A percentile compares a stretch with the other conserved stretches of the same genome.
phyloP scores from a whole-genome alignment of 2,329 filamentous ascomycete genomes.

The Pseudopithomyces chartarum region DNA sequence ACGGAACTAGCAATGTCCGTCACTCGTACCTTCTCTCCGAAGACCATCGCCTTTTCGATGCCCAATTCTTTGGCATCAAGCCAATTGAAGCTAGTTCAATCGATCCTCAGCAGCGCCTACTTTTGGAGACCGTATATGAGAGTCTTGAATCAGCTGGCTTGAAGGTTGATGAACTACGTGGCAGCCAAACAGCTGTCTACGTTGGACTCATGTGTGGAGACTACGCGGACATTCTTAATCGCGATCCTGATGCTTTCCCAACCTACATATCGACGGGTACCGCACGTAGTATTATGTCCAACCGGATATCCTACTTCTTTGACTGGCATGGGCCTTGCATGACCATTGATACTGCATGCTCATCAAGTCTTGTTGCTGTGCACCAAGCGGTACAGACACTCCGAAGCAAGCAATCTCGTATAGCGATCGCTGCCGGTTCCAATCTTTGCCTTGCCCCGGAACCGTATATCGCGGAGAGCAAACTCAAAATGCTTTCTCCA shows the following conservation, averaged over 20 bases:
- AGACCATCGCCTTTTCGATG: neutral
- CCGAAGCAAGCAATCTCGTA: constrained; percentile 7
- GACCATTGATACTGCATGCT: constrained; percentile 47
- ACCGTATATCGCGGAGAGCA: constrained; percentile 18
- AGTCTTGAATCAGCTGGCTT: constrained; percentile 42
- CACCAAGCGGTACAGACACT: constrained; percentile 20
- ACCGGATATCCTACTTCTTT: constrained; percentile 43
- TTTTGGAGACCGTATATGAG: constrained; percentile 34
- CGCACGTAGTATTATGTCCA: constrained; percentile 31
- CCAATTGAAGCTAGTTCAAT: neutral
- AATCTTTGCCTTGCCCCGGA: constrained; percentile 27
- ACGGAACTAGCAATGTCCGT: neutral
- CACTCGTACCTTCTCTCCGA: neutral
- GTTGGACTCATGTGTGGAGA: constrained; percentile 33
- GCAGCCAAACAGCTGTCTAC: constrained; percentile 37
- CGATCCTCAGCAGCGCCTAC: constrained; percentile 31
- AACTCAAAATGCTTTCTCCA: constrained; percentile 39
- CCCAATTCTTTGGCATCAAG: neutral
- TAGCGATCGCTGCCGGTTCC: constrained; percentile 16
- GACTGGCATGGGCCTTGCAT: constrained; percentile 40
- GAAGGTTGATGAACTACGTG: constrained; percentile 19
- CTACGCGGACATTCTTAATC: constrained; percentile 5
- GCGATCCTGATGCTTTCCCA: neutral
- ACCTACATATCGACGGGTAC: neutral
- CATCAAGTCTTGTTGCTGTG: constrained; percentile 33